These are phyloP conservation scores for Arctium minus DNA, from an alignment of 129 eudicot genomes.

Conservation along the genomic window DNA sequence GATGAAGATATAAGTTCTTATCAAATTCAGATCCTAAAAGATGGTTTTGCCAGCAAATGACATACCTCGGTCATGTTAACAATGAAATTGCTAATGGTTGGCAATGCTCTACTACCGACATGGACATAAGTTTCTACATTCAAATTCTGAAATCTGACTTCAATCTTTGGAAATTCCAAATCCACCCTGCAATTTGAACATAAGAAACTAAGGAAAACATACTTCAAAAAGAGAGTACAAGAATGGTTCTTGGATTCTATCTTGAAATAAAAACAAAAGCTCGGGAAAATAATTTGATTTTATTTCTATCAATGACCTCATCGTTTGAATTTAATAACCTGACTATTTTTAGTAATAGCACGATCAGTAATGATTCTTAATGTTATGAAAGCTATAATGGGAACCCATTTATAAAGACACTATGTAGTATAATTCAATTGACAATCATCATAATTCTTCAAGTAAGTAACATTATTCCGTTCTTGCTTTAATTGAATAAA, in stretches of 20 bases:
- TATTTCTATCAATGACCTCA: background rate
- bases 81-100: conserved; percentile 86
- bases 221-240: background rate
- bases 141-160: conserved; percentile 81
- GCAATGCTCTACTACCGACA: conserved; percentile 95
- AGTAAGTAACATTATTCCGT: background rate
- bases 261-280: background rate
- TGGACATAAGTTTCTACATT: conserved; percentile 73
- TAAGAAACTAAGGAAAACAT: background rate
- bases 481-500: background rate
- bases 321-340: background rate
- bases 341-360: background rate
- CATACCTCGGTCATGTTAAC: conserved; percentile 92
- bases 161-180: conserved; percentile 85
- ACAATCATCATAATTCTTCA: background rate
- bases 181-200: conserved; percentile 66
- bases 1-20: background rate
- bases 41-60: background rate
- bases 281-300: background rate
- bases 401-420: background rate
- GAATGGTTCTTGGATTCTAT: conserved; percentile 6
- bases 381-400: conserved; percentile 1
- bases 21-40: background rate
- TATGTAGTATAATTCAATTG: background rate
- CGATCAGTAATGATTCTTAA: background rate